A percentile compares a stretch with the other conserved stretches of the same genome.
Evolutionary conservation across 768 basidiomycete genomes (phyloP).

Genomic region (Mycena indigotica): DNA sequence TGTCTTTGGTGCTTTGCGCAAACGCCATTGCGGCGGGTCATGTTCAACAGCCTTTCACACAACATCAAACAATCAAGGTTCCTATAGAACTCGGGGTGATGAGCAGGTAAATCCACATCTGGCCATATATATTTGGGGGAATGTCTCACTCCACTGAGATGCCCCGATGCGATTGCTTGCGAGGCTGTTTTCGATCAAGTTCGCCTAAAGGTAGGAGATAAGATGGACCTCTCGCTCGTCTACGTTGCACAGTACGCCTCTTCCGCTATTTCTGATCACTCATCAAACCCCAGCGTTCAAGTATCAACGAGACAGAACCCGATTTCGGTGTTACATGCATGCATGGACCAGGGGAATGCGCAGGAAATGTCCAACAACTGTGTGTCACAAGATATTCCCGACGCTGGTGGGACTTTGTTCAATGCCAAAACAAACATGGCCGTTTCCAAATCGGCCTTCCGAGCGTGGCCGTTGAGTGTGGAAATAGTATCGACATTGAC

Average conservation of each 20-base stretch:
- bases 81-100: constrained; percentile 54
- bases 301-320: constrained; percentile 64
- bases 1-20: constrained; percentile 14
- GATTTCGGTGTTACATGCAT: constrained; percentile 78
- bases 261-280: constrained; percentile 23
- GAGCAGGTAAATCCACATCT: constrained; percentile 34
- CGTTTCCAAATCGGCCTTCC: constrained; percentile 64
- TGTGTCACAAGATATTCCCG: constrained; percentile 66
- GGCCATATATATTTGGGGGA: not conserved
- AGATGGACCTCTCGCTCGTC: constrained; percentile 67
- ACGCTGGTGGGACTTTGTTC: constrained; percentile 84
- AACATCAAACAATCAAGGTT: constrained; percentile 37
- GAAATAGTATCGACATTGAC: constrained; percentile 60
- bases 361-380: constrained; percentile 86
- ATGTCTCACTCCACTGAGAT: constrained; percentile 19
- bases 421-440: constrained; percentile 76
- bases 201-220: constrained; percentile 58
- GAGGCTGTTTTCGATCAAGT: constrained; percentile 78
- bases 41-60: not conserved
- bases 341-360: constrained; percentile 83
- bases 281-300: constrained; percentile 31
- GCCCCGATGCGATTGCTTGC: constrained; percentile 84
- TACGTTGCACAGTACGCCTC: constrained; percentile 81
- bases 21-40: not conserved
- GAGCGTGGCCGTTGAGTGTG: constrained; percentile 67